A percentile compares a stretch with the other conserved stretches of the same genome.
Conservation (phyloP, 1,284 basidiomycete species). For the Vanrija humicola region DNA sequence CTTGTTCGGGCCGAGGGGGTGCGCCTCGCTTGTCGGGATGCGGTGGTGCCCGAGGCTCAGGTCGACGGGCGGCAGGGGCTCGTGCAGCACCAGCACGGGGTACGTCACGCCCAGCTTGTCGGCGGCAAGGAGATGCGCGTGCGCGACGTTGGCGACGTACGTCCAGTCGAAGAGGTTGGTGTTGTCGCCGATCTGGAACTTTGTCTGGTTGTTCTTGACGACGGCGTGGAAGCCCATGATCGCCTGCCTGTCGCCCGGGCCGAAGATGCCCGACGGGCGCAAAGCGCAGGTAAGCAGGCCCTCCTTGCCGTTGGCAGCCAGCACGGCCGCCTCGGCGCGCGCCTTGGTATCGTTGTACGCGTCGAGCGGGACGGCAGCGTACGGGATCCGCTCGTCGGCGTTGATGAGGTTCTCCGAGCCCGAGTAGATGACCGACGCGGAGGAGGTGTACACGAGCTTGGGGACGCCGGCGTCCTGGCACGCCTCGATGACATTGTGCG, state of each 20-base stretch:
- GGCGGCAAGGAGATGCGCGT: constrained; percentile 90
- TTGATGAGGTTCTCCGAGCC: constrained; percentile 72
- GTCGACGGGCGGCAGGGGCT: constrained; percentile 61
- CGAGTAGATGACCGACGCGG: constrained; percentile 87
- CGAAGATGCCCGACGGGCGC: constrained; percentile 94
- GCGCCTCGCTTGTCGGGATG: constrained; percentile 70
- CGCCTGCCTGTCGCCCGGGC: constrained; percentile 87
- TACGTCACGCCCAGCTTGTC: constrained; percentile 56
- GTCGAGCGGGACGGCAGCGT: constrained; percentile 74
- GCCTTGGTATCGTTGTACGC: constrained; percentile 97
- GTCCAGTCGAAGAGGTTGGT: constrained; percentile 96
- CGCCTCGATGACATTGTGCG: constrained; percentile 76
- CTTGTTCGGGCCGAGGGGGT: constrained; percentile 74
- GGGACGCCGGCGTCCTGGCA: constrained; percentile 66
- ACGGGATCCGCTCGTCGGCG: constrained; percentile 81
- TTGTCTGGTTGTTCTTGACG: constrained; percentile 76
- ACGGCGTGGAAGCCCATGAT: constrained; percentile 77
- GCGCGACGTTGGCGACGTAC: constrained; percentile 92
- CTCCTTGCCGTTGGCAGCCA: constrained; percentile 77
- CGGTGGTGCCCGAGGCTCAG: constrained; percentile 60
- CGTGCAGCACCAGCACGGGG: constrained; percentile 53
- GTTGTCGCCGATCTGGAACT: constrained; percentile 88
- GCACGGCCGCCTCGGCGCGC: constrained; percentile 76
- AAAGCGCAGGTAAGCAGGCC: constrained; percentile 85
- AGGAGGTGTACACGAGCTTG: constrained; percentile 93